Percentiles rank a stretch among this genome's conserved stretches.
phyloP scores from a whole-genome alignment of 2,329 filamentous ascomycete species.

The Sporothrix mexicana region DNA sequence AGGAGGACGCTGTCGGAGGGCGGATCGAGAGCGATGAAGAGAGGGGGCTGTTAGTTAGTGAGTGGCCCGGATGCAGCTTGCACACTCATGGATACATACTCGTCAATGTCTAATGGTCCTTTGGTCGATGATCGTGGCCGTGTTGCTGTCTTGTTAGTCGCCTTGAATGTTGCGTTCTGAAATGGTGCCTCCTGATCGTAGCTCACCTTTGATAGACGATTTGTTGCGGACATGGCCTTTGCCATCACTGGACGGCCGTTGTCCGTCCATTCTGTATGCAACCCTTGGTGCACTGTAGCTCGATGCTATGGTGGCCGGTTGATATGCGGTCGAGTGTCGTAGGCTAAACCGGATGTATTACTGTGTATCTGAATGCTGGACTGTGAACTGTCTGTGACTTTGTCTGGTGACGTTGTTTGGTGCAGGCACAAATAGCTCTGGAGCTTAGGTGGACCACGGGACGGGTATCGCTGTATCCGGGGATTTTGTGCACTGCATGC shows the following conservation, averaged over 20 bases:
- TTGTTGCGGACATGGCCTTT: conserved; percentile 48
- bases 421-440: not conserved
- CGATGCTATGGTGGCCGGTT: not conserved
- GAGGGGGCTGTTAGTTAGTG: conserved; percentile 25
- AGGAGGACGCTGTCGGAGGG: conserved; percentile 38
- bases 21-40: conserved; percentile 36
- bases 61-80: not conserved
- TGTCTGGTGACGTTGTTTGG: conserved; percentile 18
- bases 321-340: not conserved
- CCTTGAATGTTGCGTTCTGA: not conserved
- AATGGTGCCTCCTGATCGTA: not conserved
- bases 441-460: no score
- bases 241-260: conserved; percentile 31
- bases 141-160: conserved; percentile 50
- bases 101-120: conserved; percentile 76
- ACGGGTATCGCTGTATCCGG: conserved; percentile 16
- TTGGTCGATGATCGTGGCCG: conserved; percentile 73
- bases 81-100: conserved; percentile 59
- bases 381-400: not conserved
- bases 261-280: conserved; percentile 36
- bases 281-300: not conserved
- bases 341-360: not conserved
- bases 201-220: conserved; percentile 48
- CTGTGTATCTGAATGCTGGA: no score
- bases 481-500: not conserved